Evolutionary conservation across 2,329 filamentous ascomycete species (phyloP).

Genomic region (Leptographium flavum): DNA sequence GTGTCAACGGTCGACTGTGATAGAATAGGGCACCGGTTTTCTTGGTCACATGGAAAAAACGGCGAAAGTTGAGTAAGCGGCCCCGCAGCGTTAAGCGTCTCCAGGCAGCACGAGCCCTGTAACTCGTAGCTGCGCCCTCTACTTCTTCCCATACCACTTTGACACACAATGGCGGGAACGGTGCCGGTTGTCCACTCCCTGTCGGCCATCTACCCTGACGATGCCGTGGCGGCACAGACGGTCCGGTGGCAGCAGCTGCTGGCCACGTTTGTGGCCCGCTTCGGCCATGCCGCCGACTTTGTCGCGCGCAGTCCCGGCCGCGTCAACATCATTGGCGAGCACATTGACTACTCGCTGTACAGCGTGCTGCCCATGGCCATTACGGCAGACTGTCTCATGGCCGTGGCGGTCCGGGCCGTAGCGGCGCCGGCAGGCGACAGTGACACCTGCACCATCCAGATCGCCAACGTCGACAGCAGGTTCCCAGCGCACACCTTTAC

Average conservation of each 20-base stretch:
- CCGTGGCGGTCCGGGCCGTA: conserved; percentile 60
- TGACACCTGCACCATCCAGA: conserved; percentile 51
- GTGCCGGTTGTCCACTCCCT: conserved; percentile 67
- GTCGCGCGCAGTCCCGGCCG: conserved; percentile 82
- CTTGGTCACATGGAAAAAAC: no score
- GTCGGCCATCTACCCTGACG: conserved; percentile 68
- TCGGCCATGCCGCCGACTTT: conserved; percentile 60
- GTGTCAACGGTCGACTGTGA: no score
- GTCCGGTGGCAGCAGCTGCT: conserved; percentile 65
- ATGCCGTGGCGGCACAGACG: conserved; percentile 52
- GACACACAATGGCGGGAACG: conserved; percentile 30
- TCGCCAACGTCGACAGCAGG: conserved; percentile 63
- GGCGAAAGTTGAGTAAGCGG: no score
- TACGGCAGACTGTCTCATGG: conserved; percentile 78
- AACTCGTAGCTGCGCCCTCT: no score
- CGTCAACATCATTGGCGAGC: conserved; percentile 97
- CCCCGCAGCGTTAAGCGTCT: no score
- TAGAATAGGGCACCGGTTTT: no score
- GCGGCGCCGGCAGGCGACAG: conserved; percentile 31
- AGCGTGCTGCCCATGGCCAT: conserved; percentile 93
- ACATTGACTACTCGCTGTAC: conserved; percentile 98
- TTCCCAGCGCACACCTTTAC: conserved; percentile 66
- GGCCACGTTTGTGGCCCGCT: conserved; percentile 53
- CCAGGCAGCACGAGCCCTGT: no score
- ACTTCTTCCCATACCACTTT: no score